Base-by-base conservation (phyloP, 2,329 filamentous ascomycete genomes). In the Ploettnerulaceae sp. region DNA sequence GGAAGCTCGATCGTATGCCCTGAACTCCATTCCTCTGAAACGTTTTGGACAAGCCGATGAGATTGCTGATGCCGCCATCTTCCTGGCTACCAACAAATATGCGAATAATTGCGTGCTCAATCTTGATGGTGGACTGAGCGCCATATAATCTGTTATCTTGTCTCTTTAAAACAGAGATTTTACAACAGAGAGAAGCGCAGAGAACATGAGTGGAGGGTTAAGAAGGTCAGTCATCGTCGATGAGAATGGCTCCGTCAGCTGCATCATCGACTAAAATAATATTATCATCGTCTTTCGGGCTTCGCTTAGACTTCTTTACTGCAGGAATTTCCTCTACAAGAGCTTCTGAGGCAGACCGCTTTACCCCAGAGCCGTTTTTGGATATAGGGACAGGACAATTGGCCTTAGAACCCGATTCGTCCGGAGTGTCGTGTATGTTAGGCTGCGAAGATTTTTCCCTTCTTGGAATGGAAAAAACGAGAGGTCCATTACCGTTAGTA, bases 21-120 rank as follows among this genome's bases (percentile, higher is more conserved):
- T 64, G 17, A 60, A 69, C 26, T 62, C 71, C 39, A 89, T 89
- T 39, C 87, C 87, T 1, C 62, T 77, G 12, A 68, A 69, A 22
- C 80, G 88, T 22, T 79, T 91, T 53, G 89, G 86, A 12, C 68
- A 70, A 25, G 71, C 76, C 6, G 72, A 77, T 20, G 89, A 95
- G 64, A 78, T 94, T 24, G 88, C 89, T n/a, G 81, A 90, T 60
- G 88, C 89, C 45, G 86, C 84, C 36, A 62, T 84, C 21, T 95
- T 94, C 64, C 73, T 95, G 12, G 84, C 79, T 22, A 74, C 75
- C 36, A 95, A 93, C 65, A 70, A 77, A 52, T 95, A 91, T 67
- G 86, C 88, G 46, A 91, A 91, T 64, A 94, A 94, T 56, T 93
- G 87, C 64, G 75, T 90, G 40, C 72, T 95, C 41, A 93, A 90